Evolutionary conservation across 2,329 filamentous ascomycete genomes (phyloP).

Genomic region (Helminthosporium solani): DNA sequence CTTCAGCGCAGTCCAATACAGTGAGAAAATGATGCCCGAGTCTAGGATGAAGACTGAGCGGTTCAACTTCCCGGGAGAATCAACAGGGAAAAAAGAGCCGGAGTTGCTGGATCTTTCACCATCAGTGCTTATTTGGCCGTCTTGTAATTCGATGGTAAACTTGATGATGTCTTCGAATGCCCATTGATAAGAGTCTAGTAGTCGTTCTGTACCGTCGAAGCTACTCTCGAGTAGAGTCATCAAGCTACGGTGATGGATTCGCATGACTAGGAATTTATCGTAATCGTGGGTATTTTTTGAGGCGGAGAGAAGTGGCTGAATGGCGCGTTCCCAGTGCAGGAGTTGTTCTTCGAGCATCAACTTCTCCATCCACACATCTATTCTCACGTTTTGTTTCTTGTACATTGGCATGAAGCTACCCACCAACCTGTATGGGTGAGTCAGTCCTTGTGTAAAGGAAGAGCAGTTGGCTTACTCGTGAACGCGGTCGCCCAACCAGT

Average conservation of each 20-base stretch:
- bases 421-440: conserved; percentile 7
- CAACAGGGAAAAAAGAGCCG: background rate
- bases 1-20: conserved; percentile 15
- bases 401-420: conserved; percentile 3
- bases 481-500: background rate
- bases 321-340: conserved; percentile 10
- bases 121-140: background rate
- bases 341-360: conserved; percentile 7
- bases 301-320: conserved; percentile 7
- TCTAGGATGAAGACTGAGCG: conserved; percentile 14
- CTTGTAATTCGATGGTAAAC: conserved; percentile 10
- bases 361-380: conserved; percentile 7
- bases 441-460: background rate
- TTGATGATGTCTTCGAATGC: conserved; percentile 15
- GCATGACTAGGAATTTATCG: conserved; percentile 12
- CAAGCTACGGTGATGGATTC: conserved; percentile 9
- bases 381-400: background rate
- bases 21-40: conserved; percentile 12
- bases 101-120: conserved; percentile 8
- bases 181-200: conserved; percentile 12
- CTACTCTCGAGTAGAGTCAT: conserved; percentile 9
- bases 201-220: conserved; percentile 10
- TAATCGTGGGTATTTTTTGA: conserved; percentile 1
- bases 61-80: background rate
- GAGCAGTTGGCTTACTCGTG: background rate